These are phyloP conservation scores for Cadophora sp. DNA, from an alignment of 2,329 filamentous ascomycete species.

Conservation along the genomic window DNA sequence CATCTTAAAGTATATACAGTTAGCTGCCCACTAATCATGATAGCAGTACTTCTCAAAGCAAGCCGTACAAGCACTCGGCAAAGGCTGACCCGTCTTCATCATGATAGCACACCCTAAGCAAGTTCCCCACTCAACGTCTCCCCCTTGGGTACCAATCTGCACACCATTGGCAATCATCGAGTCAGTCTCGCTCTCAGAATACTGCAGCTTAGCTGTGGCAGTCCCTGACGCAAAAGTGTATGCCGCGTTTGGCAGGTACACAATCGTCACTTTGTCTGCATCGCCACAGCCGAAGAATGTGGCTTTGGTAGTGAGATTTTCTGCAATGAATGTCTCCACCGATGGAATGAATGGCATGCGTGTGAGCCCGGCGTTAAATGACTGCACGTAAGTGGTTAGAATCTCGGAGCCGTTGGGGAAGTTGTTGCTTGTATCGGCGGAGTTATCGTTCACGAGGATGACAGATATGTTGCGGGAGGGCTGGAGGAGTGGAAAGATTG, in stretches of 20 bases:
- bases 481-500: conserved; percentile 55
- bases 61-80: conserved; percentile 46
- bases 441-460: conserved; percentile 69
- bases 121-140: conserved; percentile 44
- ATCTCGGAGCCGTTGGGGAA: conserved; percentile 54
- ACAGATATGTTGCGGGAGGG: conserved; percentile 62
- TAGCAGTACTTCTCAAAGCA: conserved; percentile 52
- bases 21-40: conserved; percentile 11
- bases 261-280: conserved; percentile 33
- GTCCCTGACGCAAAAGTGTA: conserved; percentile 47
- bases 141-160: conserved; percentile 47
- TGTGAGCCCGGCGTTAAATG: conserved; percentile 34
- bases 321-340: conserved; percentile 45
- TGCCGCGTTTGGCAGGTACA: conserved; percentile 50
- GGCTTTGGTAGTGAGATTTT: conserved; percentile 33
- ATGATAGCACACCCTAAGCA: conserved; percentile 52
- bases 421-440: conserved; percentile 58
- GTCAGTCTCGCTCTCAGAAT: conserved; percentile 45
- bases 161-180: conserved; percentile 50
- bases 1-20: background rate
- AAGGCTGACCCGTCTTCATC: conserved; percentile 42
- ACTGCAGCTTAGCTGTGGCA: conserved; percentile 45
- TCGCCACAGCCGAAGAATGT: conserved; percentile 54
- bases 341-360: conserved; percentile 54
- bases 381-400: conserved; percentile 39